Percentiles rank a stretch among this genome's conserved stretches.
Evolutionary conservation across 495 filamentous ascomycete genomes (phyloP).

Genomic region (Corynascus novoguineensis): DNA sequence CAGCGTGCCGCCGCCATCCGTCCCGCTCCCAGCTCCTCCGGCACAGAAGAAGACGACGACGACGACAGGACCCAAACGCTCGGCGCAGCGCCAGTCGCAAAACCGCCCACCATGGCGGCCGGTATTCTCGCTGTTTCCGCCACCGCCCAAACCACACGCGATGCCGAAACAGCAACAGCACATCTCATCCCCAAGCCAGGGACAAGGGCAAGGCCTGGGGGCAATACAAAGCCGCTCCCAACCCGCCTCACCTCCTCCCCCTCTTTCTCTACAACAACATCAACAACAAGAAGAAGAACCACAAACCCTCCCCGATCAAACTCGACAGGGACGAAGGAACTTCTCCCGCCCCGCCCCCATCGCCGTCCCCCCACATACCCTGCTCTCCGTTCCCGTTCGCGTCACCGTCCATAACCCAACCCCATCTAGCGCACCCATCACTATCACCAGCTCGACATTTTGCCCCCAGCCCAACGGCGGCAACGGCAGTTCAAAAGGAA

Average conservation of each 20-base stretch:
- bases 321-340: not conserved
- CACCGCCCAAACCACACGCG: not conserved
- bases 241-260: not conserved
- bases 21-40: conserved; percentile 8
- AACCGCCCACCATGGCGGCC: not conserved
- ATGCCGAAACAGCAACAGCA: no score
- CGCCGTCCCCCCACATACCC: not conserved
- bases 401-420: no score
- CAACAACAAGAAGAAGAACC: not conserved
- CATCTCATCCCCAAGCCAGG: not conserved
- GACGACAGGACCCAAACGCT: no score
- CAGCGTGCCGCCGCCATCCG: conserved; percentile 13
- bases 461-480: not conserved
- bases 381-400: no score
- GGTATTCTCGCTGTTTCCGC: conserved; percentile 4
- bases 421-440: not conserved
- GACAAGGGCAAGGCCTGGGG: not conserved
- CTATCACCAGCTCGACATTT: not conserved
- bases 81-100: not conserved
- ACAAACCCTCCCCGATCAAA: not conserved
- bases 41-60: no score
- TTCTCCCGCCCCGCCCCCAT: conserved; percentile 5
- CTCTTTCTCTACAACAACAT: not conserved
- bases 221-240: not conserved
- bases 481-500: not conserved